Percentiles rank a stretch among this genome's conserved stretches.
phyloP scores from a whole-genome alignment of 2,329 filamentous ascomycete genomes.

The Fusarium keratoplasticum region DNA sequence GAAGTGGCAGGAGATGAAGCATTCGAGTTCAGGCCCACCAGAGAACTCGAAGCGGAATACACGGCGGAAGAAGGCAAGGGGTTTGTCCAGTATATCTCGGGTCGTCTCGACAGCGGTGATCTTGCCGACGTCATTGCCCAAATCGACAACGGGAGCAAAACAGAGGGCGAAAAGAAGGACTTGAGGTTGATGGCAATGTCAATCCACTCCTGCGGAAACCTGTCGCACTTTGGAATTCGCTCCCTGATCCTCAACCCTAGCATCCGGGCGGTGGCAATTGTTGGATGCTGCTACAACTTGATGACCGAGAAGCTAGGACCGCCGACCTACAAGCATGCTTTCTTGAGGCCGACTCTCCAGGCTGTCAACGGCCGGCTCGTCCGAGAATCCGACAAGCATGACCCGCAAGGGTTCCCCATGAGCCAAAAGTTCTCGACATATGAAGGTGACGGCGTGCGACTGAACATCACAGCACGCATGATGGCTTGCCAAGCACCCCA shows the following conservation, averaged over 20 bases:
- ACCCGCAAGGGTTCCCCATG: slow-evolving; percentile 96
- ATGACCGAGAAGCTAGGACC: slow-evolving; percentile 90
- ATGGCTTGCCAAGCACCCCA: slow-evolving; percentile 96
- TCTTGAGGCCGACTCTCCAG: slow-evolving; percentile 76
- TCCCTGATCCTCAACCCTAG: slow-evolving; percentile 86
- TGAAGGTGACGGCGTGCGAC: slow-evolving; percentile 72
- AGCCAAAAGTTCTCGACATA: slow-evolving; percentile 75
- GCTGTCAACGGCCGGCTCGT: slow-evolving; percentile 75
- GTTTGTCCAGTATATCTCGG: slow-evolving; percentile 81
- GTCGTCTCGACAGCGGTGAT: slow-evolving; percentile 79
- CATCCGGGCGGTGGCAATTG: slow-evolving; percentile 91
- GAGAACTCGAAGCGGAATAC: slow-evolving; percentile 63
- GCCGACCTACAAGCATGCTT: slow-evolving; percentile 85
- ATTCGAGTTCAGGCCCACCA: slow-evolving; percentile 61
- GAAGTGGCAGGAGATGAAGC: slow-evolving; percentile 50
- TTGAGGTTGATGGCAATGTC: slow-evolving; percentile 85
- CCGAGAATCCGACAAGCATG: slow-evolving; percentile 76
- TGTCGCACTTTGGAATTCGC: slow-evolving; percentile 93
- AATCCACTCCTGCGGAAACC: slow-evolving; percentile 95
- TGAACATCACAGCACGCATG: slow-evolving; percentile 97
- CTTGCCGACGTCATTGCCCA: slow-evolving; percentile 74
- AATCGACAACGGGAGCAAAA: slow-evolving; percentile 55
- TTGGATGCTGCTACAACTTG: slow-evolving; percentile 98
- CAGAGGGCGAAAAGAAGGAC: slow-evolving; percentile 47
- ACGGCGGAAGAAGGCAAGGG: slow-evolving; percentile 71